Base-by-base conservation (phyloP, 208 protist species). In the Herpetomonas muscarum region DNA sequence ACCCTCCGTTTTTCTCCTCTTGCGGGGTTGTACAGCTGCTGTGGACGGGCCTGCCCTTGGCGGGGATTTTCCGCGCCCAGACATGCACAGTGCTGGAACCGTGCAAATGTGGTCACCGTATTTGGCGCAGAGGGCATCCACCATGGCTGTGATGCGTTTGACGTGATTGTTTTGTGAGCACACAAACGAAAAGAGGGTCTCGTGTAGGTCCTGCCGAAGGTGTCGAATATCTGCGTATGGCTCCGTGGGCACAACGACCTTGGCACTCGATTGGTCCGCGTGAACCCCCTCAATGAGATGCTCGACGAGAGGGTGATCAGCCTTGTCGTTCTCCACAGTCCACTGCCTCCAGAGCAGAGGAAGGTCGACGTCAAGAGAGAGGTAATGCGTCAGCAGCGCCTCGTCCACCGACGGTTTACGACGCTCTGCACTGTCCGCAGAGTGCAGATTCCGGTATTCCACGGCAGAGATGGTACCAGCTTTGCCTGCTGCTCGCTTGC, bases 141-240 rank as follows among this genome's bases (percentile, higher is more conserved):
- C 36, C 64, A 92, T 82, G 10, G 51, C 31, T 0, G 70, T 87
- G 24, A 92, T 92, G 34, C 85, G 85, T 42, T 69, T 64, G 12
- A 92, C 67, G 48, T 89, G 74, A 59, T 92, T 92, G 55, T 92
- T 92, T 59, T 92, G 85, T 32, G 85, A 92, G 59, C 85, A 92
- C 7, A 92, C 49, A 51, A 92, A 92, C 3, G 70, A 58, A 31
- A 87, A 72, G 22, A 92, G 68, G 6, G 79, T 87, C 37, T 87
- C 82, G 65, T 90, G 81, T 21, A 90, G 21, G 26, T 89, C 79
- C 55, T 90, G 81, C 2, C 85, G 66, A 28, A 92, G 59, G 51
- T 78, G 70, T 0, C 79, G 83, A 62, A 90, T 74, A 3, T 53
- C 58, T 0, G 70, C 46, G 21, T 55, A 68, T 44, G 44, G 37